Conservation (phyloP, 176 grass and related monocot species). For the Bolboschoenus planiculmis region DNA sequence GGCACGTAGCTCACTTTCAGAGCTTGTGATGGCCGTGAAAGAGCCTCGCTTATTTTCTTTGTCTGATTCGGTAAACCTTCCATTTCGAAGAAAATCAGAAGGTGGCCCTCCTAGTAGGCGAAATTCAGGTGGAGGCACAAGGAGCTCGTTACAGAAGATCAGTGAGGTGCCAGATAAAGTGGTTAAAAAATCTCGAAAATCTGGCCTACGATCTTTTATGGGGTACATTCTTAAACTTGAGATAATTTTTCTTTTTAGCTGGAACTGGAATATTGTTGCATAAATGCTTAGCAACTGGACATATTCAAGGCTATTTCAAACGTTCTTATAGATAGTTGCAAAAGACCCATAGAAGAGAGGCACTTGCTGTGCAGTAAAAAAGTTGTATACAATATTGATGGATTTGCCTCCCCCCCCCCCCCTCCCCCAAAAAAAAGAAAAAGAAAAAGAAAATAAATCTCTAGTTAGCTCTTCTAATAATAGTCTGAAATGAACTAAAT, state of each 20-base stretch:
- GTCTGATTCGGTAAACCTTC: constrained; percentile 51
- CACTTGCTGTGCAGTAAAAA: too few species aligned
- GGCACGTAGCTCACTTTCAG: constrained; percentile 69
- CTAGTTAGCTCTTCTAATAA: background rate
- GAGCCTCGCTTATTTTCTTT: constrained; percentile 34
- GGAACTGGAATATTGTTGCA: background rate
- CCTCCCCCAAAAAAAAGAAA: too few species aligned
- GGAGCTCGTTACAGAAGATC: constrained; percentile 71
- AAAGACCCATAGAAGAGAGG: background rate
- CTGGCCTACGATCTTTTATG: constrained; percentile 64
- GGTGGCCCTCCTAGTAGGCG: constrained; percentile 21
- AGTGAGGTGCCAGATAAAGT: constrained; percentile 51
- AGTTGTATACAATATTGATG: background rate
- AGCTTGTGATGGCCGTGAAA: constrained; percentile 71
- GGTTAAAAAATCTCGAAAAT: constrained; percentile 51
- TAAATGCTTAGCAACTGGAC: background rate
- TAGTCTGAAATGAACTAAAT: background rate
- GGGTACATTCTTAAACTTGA: constrained; percentile 39
- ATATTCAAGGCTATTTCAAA: too few species aligned
- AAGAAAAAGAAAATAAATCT: too few species aligned
- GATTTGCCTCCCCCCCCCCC: background rate
- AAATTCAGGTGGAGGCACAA: constrained; percentile 40
- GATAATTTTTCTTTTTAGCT: background rate
- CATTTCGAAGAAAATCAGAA: constrained; percentile 59
- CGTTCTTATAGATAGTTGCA: background rate